A percentile compares a stretch with the other conserved stretches of the same genome.
phyloP scores from a whole-genome alignment of 345 rosid genomes.

The Turnera subulata region DNA sequence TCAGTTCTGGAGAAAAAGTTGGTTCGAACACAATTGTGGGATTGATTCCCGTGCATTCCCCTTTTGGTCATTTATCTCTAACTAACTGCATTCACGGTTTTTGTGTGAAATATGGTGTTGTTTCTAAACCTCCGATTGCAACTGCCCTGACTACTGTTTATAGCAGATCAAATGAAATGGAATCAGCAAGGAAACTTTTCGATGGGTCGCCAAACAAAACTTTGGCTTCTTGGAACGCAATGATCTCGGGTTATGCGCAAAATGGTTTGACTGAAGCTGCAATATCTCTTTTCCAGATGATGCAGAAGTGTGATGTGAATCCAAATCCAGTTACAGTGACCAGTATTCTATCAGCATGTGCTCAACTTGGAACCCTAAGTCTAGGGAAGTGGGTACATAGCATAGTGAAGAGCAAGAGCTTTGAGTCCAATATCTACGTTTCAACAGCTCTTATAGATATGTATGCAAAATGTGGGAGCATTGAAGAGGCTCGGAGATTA shows the following conservation, averaged over 20 bases:
- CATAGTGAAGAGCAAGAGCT: slow-evolving; percentile 42
- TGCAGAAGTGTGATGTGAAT: slow-evolving; percentile 46
- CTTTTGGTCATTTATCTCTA: slow-evolving; percentile 54
- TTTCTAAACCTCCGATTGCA: slow-evolving; percentile 48
- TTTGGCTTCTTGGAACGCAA: slow-evolving; percentile 81
- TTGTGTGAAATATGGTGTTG: slow-evolving; percentile 40
- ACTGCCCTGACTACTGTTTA: slow-evolving; percentile 65
- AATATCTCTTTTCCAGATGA: slow-evolving; percentile 57
- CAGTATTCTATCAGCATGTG: slow-evolving; percentile 74
- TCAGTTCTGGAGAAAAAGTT: slow-evolving; percentile 40
- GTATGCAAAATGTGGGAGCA: slow-evolving; percentile 84
- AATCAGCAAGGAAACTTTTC: slow-evolving; percentile 47
- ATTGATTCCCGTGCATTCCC: slow-evolving; percentile 61
- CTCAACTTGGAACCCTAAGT: slow-evolving; percentile 69
- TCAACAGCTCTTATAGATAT: slow-evolving; percentile 75
- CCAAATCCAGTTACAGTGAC: slow-evolving; percentile 68
- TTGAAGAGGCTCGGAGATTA: slow-evolving; percentile 51
- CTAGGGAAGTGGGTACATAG: slow-evolving; percentile 68
- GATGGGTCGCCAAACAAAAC: slow-evolving; percentile 52
- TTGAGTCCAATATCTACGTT: slow-evolving; percentile 57
- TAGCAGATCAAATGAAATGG: slow-evolving; percentile 56
- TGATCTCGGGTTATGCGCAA: slow-evolving; percentile 79
- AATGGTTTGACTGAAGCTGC: slow-evolving; percentile 66
- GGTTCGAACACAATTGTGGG: slow-evolving; percentile 64
- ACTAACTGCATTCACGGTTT: slow-evolving; percentile 51